Conservation (phyloP, 2,329 filamentous ascomycete species). For the Leptographium wingfieldii region DNA sequence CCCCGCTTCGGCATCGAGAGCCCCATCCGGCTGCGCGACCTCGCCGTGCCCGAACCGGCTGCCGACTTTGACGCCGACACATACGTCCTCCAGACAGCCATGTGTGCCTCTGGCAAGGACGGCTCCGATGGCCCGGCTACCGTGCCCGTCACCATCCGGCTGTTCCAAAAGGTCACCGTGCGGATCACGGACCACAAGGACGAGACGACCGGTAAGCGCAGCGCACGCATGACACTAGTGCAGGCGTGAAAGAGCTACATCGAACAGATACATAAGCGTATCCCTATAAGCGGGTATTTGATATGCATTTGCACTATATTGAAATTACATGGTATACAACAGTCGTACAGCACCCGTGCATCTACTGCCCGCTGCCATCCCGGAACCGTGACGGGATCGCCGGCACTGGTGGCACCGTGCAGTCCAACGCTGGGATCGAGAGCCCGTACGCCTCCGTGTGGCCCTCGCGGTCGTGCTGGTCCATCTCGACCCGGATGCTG, state of each 20-base stretch:
- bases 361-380: neutral
- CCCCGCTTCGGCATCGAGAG: conserved; percentile 93
- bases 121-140: conserved; percentile 24
- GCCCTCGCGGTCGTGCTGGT: conserved; percentile 70
- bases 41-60: conserved; percentile 60
- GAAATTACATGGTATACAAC: neutral
- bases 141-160: conserved; percentile 50
- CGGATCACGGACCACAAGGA: conserved; percentile 88
- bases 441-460: conserved; percentile 74
- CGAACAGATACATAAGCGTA: too few species aligned
- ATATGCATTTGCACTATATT: neutral
- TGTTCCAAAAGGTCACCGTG: conserved; percentile 88
- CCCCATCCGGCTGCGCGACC: conserved; percentile 72
- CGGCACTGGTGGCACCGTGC: conserved; percentile 11
- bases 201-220: conserved; percentile 89
- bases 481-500: conserved; percentile 74
- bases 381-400: conserved; percentile 8
- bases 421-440: conserved; percentile 59
- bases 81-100: conserved; percentile 54
- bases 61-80: conserved; percentile 76
- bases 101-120: conserved; percentile 6
- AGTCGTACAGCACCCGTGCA: neutral
- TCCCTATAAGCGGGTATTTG: neutral
- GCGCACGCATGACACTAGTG: conserved; percentile 63
- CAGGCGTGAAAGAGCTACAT: neutral